These are phyloP conservation scores for Rhodotorula sp. DNA, from an alignment of 1,284 basidiomycete species.

Conservation along the genomic window DNA sequence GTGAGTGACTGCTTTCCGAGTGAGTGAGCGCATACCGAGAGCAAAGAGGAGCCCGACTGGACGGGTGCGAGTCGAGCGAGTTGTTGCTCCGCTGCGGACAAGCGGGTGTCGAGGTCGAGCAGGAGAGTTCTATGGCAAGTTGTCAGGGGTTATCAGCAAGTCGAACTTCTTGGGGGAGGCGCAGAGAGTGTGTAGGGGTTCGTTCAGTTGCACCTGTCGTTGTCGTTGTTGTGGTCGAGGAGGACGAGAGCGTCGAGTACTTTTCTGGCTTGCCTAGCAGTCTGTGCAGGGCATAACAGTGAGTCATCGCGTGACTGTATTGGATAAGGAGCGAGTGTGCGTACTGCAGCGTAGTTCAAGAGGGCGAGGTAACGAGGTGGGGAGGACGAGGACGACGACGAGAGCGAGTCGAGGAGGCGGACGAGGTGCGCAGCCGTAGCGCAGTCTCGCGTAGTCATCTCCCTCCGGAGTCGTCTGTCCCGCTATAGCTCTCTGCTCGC, in stretches of 20 bases:
- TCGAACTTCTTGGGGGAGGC: background rate
- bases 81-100: background rate
- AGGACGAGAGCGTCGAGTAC: conserved; percentile 2
- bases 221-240: background rate
- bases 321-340: background rate
- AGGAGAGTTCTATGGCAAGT: background rate
- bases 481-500: too few relatives aligned
- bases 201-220: too few relatives aligned
- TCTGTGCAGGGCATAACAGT: background rate
- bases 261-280: conserved; percentile 18
- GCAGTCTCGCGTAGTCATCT: background rate
- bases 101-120: background rate
- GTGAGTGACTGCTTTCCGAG: background rate
- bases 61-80: background rate
- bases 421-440: background rate
- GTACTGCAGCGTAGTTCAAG: conserved; percentile 10
- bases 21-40: background rate
- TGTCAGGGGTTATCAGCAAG: background rate
- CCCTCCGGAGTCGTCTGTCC: too few relatives aligned
- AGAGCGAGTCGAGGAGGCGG: background rate
- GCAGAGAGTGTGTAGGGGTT: background rate
- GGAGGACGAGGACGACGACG: background rate
- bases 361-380: conserved; percentile 5
- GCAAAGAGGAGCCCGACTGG: background rate
- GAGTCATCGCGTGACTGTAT: background rate